phyloP scores from a whole-genome alignment of 2,329 filamentous ascomycete genomes.

The Diplodia scrobiculata region DNA sequence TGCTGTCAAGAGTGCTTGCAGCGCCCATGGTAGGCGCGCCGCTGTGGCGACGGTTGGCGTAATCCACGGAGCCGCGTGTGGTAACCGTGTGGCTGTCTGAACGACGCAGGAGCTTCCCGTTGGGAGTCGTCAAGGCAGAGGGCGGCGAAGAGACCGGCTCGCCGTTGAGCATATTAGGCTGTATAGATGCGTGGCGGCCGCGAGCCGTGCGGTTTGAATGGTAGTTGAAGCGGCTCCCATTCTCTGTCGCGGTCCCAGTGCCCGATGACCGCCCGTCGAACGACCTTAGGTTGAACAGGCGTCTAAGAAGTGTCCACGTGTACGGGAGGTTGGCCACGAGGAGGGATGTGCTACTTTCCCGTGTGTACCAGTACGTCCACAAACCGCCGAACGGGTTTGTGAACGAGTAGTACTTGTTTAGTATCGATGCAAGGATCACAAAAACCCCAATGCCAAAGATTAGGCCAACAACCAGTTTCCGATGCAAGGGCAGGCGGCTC shows the following conservation, averaged over 20 bases:
- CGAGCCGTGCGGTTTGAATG: constrained; percentile 24
- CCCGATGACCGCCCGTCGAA: constrained; percentile 32
- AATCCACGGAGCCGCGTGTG: neutral
- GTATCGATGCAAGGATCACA: constrained; percentile 51
- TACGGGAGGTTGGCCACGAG: constrained; percentile 57
- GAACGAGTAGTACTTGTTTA: constrained; percentile 55
- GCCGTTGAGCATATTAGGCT: constrained; percentile 2
- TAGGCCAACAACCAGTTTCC: constrained; percentile 55
- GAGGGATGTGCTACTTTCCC: constrained; percentile 59
- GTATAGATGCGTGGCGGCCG: constrained; percentile 1
- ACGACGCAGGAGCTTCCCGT: constrained; percentile 1
- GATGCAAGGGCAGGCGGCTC: constrained; percentile 40
- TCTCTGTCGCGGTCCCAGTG: neutral
- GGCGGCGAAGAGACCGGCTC: neutral
- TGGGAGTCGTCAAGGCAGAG: neutral
- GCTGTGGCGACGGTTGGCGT: constrained; percentile 9
- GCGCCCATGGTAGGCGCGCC: constrained; percentile 5
- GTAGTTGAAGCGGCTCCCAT: constrained; percentile 13
- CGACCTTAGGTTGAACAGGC: constrained; percentile 49
- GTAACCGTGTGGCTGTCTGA: constrained; percentile 18
- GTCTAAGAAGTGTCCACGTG: constrained; percentile 55
- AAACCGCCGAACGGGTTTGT: constrained; percentile 46
- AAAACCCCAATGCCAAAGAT: constrained; percentile 55
- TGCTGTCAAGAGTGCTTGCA: constrained; percentile 13
- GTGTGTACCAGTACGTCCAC: constrained; percentile 55